Percentiles rank a stretch among this genome's conserved stretches.
Conservation (phyloP, 306 rosid species). For the Quercus berberidifolia region DNA sequence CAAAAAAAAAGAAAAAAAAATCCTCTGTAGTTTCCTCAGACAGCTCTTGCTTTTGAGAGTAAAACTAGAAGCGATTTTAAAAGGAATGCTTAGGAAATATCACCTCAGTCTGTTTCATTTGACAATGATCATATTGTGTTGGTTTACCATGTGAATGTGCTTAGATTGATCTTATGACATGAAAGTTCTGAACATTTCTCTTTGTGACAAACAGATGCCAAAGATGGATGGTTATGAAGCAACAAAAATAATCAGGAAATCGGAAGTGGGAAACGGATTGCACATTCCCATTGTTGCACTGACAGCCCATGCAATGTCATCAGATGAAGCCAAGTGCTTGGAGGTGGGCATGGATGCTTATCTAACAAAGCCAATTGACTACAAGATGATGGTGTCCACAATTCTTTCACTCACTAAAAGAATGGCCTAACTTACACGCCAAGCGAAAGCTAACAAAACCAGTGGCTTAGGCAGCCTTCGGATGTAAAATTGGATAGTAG, state of each 20-base stretch:
- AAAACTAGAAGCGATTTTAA: not conserved
- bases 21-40: not conserved
- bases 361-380: constrained; percentile 93
- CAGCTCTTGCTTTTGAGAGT: not conserved
- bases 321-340: constrained; percentile 95
- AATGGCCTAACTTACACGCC: constrained; percentile 25
- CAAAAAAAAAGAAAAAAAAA: not conserved
- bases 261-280: constrained; percentile 58
- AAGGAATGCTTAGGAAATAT: not conserved
- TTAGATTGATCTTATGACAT: not conserved
- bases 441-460: constrained; percentile 14
- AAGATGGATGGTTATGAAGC: constrained; percentile 99
- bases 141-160: not conserved
- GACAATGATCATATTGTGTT: not conserved
- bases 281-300: constrained; percentile 96
- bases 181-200: not conserved
- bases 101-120: not conserved
- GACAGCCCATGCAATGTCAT: constrained; percentile 99
- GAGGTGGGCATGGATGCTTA: constrained; percentile 99
- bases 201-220: constrained; percentile 73
- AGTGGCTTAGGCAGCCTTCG: constrained; percentile 14
- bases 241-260: constrained; percentile 86
- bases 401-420: constrained; percentile 81
- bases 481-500: constrained; percentile 15
- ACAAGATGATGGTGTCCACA: constrained; percentile 93